Evolutionary conservation across 345 rosid genomes (phyloP).

Genomic region (Euphorbia peplus): DNA sequence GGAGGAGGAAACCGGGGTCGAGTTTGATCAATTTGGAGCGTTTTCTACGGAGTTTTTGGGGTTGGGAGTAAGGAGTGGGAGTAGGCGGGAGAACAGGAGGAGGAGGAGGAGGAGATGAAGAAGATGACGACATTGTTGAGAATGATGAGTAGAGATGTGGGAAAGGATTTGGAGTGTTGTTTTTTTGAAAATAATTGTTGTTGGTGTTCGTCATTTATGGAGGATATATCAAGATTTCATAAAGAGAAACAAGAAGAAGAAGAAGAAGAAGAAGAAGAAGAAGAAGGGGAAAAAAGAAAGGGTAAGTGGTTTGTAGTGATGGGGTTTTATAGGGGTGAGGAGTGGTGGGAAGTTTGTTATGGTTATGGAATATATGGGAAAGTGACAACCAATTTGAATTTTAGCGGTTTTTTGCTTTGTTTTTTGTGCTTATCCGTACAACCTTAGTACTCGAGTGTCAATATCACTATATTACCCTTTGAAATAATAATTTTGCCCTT

Average conservation of each 20-base stretch:
- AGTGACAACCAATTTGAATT: too few species aligned
- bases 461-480: too few species aligned
- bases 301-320: too few species aligned
- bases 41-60: constrained; percentile 45
- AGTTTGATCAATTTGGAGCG: constrained; percentile 29
- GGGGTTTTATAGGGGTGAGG: too few species aligned
- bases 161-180: too few species aligned
- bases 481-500: too few species aligned
- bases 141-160: constrained; percentile 16
- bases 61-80: constrained; percentile 7
- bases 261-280: background rate
- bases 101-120: constrained; percentile 21
- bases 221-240: too few species aligned
- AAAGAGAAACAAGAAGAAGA: background rate
- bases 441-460: too few species aligned
- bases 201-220: constrained; percentile 8
- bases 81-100: background rate
- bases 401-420: background rate
- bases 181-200: too few species aligned
- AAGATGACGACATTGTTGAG: constrained; percentile 14
- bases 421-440: background rate
- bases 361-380: too few species aligned
- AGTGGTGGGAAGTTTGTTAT: too few species aligned
- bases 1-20: constrained; percentile 4
- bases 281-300: background rate